phyloP scores from a whole-genome alignment of 2,329 filamentous ascomycete genomes.

The Ceratocystis colombiana region DNA sequence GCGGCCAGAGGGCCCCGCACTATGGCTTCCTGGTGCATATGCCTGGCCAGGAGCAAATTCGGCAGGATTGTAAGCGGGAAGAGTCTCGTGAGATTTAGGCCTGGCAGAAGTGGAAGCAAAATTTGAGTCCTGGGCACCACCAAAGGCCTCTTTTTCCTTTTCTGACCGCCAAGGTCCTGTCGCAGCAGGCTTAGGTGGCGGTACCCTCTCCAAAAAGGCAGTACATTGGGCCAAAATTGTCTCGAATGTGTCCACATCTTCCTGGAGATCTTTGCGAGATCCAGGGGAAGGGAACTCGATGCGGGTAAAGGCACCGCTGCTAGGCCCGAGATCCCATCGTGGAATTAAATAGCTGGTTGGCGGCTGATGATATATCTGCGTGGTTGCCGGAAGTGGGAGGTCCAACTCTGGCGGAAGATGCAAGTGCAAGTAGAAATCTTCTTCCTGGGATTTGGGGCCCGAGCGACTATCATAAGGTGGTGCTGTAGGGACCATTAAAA shows the following conservation, averaged over 20 bases:
- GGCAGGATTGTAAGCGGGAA: conserved; percentile 67
- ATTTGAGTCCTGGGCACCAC: not conserved
- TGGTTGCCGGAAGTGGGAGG: conserved; percentile 83
- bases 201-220: conserved; percentile 78
- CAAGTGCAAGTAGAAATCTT: conserved; percentile 95
- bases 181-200: conserved; percentile 43
- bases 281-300: conserved; percentile 78
- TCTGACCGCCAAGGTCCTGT: conserved; percentile 31
- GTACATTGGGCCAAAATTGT: conserved; percentile 97
- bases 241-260: conserved; percentile 93
- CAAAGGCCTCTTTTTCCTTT: conserved; percentile 35
- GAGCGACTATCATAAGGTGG: conserved; percentile 53
- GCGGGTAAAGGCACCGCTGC: conserved; percentile 80
- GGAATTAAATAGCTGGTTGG: conserved; percentile 89
- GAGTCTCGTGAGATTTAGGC: conserved; percentile 34
- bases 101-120: not conserved
- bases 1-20: conserved; percentile 50
- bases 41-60: conserved; percentile 70
- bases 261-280: conserved; percentile 63
- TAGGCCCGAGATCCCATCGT: conserved; percentile 82
- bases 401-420: conserved; percentile 92
- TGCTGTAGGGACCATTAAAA: conserved; percentile 90
- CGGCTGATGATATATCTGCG: conserved; percentile 93
- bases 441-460: conserved; percentile 53
- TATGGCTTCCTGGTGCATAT: conserved; percentile 56